A percentile compares a stretch with the other conserved stretches of the same genome.
Conservation (phyloP, 2,329 filamentous ascomycete genomes). For the Orbilia ellipsospora region DNA sequence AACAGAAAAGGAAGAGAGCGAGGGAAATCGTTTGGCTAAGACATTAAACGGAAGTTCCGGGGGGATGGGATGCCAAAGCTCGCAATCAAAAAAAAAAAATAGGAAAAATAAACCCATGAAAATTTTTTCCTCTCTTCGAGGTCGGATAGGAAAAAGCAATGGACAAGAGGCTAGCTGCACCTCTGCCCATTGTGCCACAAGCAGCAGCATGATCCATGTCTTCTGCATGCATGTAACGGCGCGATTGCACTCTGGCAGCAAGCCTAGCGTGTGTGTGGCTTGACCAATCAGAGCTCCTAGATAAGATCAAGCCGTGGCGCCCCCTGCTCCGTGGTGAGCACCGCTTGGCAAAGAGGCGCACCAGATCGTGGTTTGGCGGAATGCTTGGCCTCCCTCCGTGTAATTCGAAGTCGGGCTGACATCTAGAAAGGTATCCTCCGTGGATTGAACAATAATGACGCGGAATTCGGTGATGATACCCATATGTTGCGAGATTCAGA, state of each 20-base stretch:
- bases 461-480: too few species aligned
- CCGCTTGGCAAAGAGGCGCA: constrained; percentile 45
- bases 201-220: constrained; percentile 2
- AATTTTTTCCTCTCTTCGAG: constrained; percentile 24
- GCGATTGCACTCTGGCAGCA: constrained; percentile 50
- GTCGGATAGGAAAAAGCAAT: constrained; percentile 45
- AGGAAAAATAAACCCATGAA: constrained; percentile 28
- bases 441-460: too few species aligned
- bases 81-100: background rate
- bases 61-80: constrained; percentile 43
- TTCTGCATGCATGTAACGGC: constrained; percentile 56
- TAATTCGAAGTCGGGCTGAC: too few species aligned
- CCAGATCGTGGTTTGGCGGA: constrained; percentile 41
- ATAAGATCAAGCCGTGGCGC: constrained; percentile 55
- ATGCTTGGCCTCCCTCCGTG: constrained; percentile 32
- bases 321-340: constrained; percentile 32
- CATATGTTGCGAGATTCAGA: too few species aligned
- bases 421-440: too few species aligned
- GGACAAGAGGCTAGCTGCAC: constrained; percentile 26
- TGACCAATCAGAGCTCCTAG: constrained; percentile 40
- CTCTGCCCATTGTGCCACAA: constrained; percentile 51
- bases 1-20: constrained; percentile 39
- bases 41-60: constrained; percentile 49
- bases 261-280: constrained; percentile 29
- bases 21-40: constrained; percentile 35